Evolutionary conservation across 2,329 filamentous ascomycete genomes (phyloP), one percentile per base, ranked within the genome.

Genomic region (Trichophyton simii): DNA sequence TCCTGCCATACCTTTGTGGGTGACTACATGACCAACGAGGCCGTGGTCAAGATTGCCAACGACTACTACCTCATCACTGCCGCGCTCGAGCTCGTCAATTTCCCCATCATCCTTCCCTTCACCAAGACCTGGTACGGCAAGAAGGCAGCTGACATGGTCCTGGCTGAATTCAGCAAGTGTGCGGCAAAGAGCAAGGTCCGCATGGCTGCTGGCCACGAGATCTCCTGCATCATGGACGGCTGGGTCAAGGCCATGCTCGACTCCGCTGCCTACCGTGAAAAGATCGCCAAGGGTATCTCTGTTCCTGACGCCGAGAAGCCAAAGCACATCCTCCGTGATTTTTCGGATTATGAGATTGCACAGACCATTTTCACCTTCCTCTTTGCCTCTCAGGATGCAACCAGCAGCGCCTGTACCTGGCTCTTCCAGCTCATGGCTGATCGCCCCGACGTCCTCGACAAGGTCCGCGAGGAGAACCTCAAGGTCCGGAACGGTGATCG

Each of bases 41-140:
- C 88, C 57, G 86, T 97, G 70, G 92, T 95, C 82, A 91, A 89
- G 80, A 94, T 97, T 66, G 88, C 92, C 64, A 88, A 96, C 75
- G 91, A 97, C 77, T 99, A 96, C 79, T 97, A 95, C 77, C 83
- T 92, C 66, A 95, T 97, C 72, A 97, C 94, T 13, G 92, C 88
- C 62, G 94, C 94, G 22, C 83, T 97, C 67, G 94, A 99, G 76
- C 83, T 97, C 55, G 94, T 99, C 80, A 97, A 97, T 80, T 96
- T 97, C 80, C 92, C 94, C 63, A 88, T 97, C 76, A 96, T 97
- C 72, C 77, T 97, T 46, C 92, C 92, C 44, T 97, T 84, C 80
- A 96, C 91, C 72, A 92, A 91, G 80, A 91, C 91, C 3, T 97
- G 91, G 91, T 95, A 95, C 71, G 94, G 92, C 69, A 96, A 96